These are phyloP conservation scores for Kalmanozyma brasiliensis DNA, from an alignment of 1,284 basidiomycete species.

Conservation along the genomic window DNA sequence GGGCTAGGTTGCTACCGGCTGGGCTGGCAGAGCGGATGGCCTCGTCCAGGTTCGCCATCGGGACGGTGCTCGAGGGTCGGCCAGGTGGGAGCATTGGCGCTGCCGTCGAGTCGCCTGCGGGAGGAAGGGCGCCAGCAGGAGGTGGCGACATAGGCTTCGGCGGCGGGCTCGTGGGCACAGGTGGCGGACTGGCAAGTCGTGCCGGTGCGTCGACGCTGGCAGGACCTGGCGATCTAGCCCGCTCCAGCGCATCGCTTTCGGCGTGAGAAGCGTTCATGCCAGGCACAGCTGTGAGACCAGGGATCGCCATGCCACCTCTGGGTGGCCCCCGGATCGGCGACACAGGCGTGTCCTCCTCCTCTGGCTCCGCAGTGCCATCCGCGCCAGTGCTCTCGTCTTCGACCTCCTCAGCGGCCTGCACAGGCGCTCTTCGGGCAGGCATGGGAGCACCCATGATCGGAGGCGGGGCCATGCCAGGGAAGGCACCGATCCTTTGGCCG, in stretches of 20 bases:
- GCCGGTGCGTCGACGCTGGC: slow-evolving; percentile 21
- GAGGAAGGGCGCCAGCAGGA: slow-evolving; percentile 17
- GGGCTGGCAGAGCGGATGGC: slow-evolving; percentile 38
- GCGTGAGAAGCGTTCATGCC: slow-evolving; percentile 30
- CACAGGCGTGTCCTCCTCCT: slow-evolving; percentile 19
- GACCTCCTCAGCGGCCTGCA: slow-evolving; percentile 25
- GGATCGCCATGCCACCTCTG: slow-evolving; percentile 62
- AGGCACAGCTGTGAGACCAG: slow-evolving; percentile 50
- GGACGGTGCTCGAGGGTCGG: slow-evolving; percentile 38
- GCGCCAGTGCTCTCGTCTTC: slow-evolving; percentile 55
- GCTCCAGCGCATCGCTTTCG: slow-evolving; percentile 33
- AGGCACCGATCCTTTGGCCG: slow-evolving; percentile 58
- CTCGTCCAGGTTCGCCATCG: slow-evolving; percentile 37
- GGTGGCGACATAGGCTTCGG: slow-evolving; percentile 39
- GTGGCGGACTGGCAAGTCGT: slow-evolving; percentile 27
- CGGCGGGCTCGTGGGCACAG: slow-evolving; percentile 29
- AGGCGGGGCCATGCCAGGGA: slow-evolving; percentile 75
- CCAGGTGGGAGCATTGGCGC: slow-evolving; percentile 30
- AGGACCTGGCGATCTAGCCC: slow-evolving; percentile 36
- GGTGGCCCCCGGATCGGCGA: slow-evolving; percentile 28
- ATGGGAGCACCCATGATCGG: slow-evolving; percentile 67
- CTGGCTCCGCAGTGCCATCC: slow-evolving; percentile 68
- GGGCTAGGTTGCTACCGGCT: slow-evolving; percentile 27
- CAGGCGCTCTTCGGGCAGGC: slow-evolving; percentile 70
- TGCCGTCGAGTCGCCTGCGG: slow-evolving; percentile 15